Conservation (phyloP, 257 asterid species). For the Cruciata laevipes region DNA sequence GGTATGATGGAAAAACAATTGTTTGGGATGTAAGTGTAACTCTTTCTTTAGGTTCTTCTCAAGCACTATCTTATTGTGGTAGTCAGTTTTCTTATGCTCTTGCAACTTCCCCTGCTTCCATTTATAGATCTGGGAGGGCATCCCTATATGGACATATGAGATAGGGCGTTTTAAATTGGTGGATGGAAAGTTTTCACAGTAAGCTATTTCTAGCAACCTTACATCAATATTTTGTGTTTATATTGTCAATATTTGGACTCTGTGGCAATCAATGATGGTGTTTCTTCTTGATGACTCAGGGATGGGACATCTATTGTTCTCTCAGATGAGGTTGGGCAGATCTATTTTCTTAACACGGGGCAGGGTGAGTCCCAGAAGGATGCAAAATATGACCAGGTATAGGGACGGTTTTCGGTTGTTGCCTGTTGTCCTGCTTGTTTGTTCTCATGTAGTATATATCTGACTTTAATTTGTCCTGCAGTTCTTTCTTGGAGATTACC, state of each 20-base stretch:
- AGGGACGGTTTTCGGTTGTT: conserved; percentile 8
- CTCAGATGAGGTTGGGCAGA: conserved; percentile 96
- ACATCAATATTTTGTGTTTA: neutral
- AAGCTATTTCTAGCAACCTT: conserved; percentile 31
- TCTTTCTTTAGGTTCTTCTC: conserved; percentile 6
- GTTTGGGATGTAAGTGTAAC: conserved; percentile 89
- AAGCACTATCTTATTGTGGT: neutral
- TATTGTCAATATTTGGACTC: neutral
- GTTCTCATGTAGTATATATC: conserved; percentile 16
- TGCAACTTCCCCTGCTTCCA: conserved; percentile 13
- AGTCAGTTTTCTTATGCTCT: conserved; percentile 12
- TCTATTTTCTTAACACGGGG: conserved; percentile 87
- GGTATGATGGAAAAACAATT: conserved; percentile 97
- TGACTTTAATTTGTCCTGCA: conserved; percentile 38
- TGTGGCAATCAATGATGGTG: conserved; percentile 4
- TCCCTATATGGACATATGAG: conserved; percentile 70
- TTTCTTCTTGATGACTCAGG: conserved; percentile 44
- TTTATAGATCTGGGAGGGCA: conserved; percentile 93
- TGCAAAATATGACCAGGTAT: conserved; percentile 97
- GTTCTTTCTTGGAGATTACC: conserved; percentile 99
- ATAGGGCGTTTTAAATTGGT: conserved; percentile 90
- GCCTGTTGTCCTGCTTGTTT: conserved; percentile 4
- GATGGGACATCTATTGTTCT: conserved; percentile 99
- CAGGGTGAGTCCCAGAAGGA: conserved; percentile 96
- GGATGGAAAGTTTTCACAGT: conserved; percentile 96